Percentiles rank a stretch among this genome's conserved stretches.
phyloP scores from a whole-genome alignment of 352 stramenopile genomes.

The Elongisporangium anandrum region DNA sequence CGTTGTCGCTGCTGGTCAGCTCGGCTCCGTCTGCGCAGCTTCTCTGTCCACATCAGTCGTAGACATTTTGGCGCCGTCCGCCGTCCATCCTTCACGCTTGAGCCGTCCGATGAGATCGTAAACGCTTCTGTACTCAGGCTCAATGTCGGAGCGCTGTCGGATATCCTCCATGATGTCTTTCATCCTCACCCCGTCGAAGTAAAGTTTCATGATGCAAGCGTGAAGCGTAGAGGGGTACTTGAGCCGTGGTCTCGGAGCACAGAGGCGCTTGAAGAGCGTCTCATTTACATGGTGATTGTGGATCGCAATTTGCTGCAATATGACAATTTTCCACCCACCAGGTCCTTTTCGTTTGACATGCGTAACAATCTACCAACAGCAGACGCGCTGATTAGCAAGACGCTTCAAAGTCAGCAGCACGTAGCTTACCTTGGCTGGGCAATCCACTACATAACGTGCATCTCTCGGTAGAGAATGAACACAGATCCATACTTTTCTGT shows the following conservation, averaged over 20 bases:
- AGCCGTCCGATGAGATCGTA: neutral
- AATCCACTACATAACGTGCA: no score
- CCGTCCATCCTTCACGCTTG: neutral
- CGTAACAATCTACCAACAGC: neutral
- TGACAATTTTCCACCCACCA: neutral
- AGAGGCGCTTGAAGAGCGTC: neutral
- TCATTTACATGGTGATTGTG: neutral
- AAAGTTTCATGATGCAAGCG: neutral
- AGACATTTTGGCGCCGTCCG: no score
- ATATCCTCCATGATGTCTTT: neutral
- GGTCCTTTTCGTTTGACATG: neutral
- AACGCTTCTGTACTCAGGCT: neutral
- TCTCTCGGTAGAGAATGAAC: no score
- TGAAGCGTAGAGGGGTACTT: neutral
- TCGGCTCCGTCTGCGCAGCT: no score
- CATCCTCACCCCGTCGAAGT: neutral
- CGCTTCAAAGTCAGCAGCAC: neutral
- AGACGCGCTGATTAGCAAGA: neutral
- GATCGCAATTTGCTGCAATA: neutral
- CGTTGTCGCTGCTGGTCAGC: no score
- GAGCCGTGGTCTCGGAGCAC: no score
- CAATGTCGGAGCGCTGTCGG: neutral
- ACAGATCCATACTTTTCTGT: no score
- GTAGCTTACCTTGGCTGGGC: no score
- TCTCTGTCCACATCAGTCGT: no score